Base-by-base conservation (phyloP, 768 basidiomycete species). In the Pulveroboletus sp. region DNA sequence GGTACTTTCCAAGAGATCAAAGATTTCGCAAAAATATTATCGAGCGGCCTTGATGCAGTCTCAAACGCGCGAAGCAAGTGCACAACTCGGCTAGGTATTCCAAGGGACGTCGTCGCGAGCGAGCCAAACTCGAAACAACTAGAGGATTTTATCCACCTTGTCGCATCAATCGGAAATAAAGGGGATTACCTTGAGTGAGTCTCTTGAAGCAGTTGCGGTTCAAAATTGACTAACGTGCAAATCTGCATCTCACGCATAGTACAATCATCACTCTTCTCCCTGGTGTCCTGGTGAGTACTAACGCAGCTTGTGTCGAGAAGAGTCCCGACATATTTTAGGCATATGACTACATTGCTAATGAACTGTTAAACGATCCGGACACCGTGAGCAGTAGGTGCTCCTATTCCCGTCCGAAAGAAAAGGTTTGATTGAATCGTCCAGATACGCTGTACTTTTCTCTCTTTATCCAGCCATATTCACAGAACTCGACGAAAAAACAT, bases 141-240 rank as follows among this genome's bases (percentile, higher is more conserved):
- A n/a, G 6, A 29, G 20, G 20, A 50, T 17, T 50, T 39, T 9
- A 19, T 50, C 2, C 2, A 4, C 1, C 32, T 51, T 11, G 29
- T 49, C 32, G n/a, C 17, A 19, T 1, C 4, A 1, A 16, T 51
- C 23, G 9, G 17, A 13, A 34, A 23, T 12, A 10, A 29, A 8
- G 32, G 50, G 6, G 39, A 51, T 35, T 51, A 47, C 24, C 47
- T 49, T 2, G 50, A 49, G 50, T 51, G 24, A 17, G 47, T 49
- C 17, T 16, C 5, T 6, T 12, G 27, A 6, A 6, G 12, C n/a
- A 29, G 9, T 23, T 23, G 5, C 27, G 7, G n/a, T n/a, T 8
- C 22, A 10, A 16, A 1, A 4, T 39, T 39, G 12, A 26, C 11
- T 49, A 20, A 50, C 13, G 2, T 6, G n/a, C 4, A 14, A 6